Evolutionary conservation across 768 basidiomycete species (phyloP).

Genomic region (Arthromyces matolae): DNA sequence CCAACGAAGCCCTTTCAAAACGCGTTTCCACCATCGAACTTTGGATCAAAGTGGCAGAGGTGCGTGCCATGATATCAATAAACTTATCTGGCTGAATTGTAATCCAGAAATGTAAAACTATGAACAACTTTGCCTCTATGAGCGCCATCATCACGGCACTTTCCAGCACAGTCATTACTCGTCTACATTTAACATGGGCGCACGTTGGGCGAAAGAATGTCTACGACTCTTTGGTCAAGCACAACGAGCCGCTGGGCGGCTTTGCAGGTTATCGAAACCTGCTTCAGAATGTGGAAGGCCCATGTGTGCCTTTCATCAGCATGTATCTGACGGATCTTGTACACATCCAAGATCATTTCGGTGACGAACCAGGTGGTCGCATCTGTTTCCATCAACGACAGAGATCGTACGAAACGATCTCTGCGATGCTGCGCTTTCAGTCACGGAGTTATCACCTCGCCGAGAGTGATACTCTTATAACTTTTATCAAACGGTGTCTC

Average conservation of each 20-base stretch:
- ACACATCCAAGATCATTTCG: constrained; percentile 49
- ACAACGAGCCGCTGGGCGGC: constrained; percentile 57
- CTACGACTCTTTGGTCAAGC: constrained; percentile 48
- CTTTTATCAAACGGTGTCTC: constrained; percentile 47
- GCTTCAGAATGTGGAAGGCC: constrained; percentile 44
- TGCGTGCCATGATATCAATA: constrained; percentile 18
- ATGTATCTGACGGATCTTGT: constrained; percentile 61
- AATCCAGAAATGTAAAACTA: constrained; percentile 54
- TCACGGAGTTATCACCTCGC: constrained; percentile 44
- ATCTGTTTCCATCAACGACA: constrained; percentile 56
- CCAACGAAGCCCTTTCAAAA: constrained; percentile 44
- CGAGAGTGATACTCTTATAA: constrained; percentile 41
- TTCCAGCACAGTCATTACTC: constrained; percentile 53
- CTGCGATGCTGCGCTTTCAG: constrained; percentile 57
- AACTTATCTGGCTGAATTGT: not conserved
- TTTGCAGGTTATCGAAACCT: constrained; percentile 53
- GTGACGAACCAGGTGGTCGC: constrained; percentile 31
- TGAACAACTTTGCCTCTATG: constrained; percentile 68
- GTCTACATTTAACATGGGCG: constrained; percentile 64
- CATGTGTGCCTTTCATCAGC: constrained; percentile 67
- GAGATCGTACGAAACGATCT: constrained; percentile 52
- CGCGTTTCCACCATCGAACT: constrained; percentile 60
- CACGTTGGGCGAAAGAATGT: constrained; percentile 49
- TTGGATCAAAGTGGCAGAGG: constrained; percentile 80
- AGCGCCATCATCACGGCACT: constrained; percentile 63